A percentile compares a stretch with the other conserved stretches of the same genome.
Conservation (phyloP, 345 rosid genomes). For the Syzygium aromaticum region DNA sequence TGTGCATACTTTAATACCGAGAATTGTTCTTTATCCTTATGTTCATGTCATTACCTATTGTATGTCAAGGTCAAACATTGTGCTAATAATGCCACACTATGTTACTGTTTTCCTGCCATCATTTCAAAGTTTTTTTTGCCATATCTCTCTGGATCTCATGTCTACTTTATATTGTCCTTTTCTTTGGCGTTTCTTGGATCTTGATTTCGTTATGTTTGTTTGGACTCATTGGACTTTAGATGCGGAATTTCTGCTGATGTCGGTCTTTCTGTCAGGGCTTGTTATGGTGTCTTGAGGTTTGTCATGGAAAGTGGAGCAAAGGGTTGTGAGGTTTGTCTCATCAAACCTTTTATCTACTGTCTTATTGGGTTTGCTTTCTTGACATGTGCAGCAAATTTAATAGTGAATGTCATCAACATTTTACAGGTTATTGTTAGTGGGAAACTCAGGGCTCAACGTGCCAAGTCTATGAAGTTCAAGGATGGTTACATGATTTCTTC, state of each 20-base stretch:
- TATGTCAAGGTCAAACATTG: neutral
- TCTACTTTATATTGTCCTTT: neutral
- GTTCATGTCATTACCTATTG: neutral
- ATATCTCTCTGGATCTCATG: neutral
- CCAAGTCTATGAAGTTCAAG: slow-evolving; percentile 92
- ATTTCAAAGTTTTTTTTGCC: neutral
- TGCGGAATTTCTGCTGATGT: neutral
- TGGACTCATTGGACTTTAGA: neutral
- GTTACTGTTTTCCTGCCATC: neutral
- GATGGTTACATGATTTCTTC: slow-evolving; percentile 97
- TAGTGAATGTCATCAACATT: neutral
- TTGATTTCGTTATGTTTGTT: neutral
- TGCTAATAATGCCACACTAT: neutral
- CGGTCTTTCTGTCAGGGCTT: slow-evolving; percentile 37
- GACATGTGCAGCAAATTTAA: neutral
- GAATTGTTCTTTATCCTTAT: neutral
- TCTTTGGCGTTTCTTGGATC: neutral
- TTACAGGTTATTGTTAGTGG: slow-evolving; percentile 87
- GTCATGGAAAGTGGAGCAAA: slow-evolving; percentile 90
- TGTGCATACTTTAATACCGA: neutral
- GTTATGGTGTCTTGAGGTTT: slow-evolving; percentile 81
- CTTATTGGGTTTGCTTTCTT: neutral
- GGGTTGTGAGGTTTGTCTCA: slow-evolving; percentile 63
- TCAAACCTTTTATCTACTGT: neutral
- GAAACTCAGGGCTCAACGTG: slow-evolving; percentile 82